phyloP scores from a whole-genome alignment of 1,139 yeast species.

The Saccharomyces pastorianus region DNA sequence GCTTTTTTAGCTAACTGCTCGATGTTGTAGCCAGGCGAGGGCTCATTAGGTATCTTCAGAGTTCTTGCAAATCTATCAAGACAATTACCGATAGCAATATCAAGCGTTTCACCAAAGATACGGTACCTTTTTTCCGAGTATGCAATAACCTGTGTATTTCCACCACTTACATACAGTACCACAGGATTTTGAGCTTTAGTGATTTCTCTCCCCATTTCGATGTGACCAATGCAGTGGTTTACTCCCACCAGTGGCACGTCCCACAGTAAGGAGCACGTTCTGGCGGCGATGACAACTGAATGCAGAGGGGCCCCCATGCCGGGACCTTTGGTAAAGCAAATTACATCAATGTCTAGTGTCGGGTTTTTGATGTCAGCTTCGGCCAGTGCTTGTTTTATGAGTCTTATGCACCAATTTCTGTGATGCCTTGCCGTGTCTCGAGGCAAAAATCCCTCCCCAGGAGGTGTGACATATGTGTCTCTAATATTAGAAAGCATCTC shows the following conservation, averaged over 20 bases:
- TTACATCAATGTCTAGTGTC: constrained; percentile 63
- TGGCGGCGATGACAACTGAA: constrained; percentile 85
- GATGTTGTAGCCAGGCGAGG: constrained; percentile 95
- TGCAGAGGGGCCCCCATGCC: constrained; percentile 99
- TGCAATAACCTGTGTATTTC: constrained; percentile 96
- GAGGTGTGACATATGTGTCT: constrained; percentile 92
- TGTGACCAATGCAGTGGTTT: constrained; percentile 95
- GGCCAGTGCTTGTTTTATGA: constrained; percentile 56
- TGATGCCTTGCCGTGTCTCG: constrained; percentile 96
- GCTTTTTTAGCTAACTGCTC: constrained; percentile 81
- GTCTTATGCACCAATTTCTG: constrained; percentile 85
- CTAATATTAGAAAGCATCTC: constrained; percentile 76
- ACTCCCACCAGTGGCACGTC: constrained; percentile 83
- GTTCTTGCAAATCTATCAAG: constrained; percentile 93
- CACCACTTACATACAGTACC: constrained; percentile 93
- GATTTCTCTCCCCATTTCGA: constrained; percentile 97
- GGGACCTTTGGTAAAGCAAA: constrained; percentile 95
- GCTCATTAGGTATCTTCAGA: constrained; percentile 77
- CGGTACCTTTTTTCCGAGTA: constrained; percentile 87
- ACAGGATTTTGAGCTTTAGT: constrained; percentile 95
- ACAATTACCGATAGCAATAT: constrained; percentile 95
- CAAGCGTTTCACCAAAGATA: constrained; percentile 94
- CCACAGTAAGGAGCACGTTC: constrained; percentile 80
- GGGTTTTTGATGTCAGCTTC: constrained; percentile 48
- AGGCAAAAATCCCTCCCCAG: constrained; percentile 96